Evolutionary conservation across 108 stramenopile species (phyloP), one percentile per base, ranked within the genome.

Genomic region (Skeletonema potamos): DNA sequence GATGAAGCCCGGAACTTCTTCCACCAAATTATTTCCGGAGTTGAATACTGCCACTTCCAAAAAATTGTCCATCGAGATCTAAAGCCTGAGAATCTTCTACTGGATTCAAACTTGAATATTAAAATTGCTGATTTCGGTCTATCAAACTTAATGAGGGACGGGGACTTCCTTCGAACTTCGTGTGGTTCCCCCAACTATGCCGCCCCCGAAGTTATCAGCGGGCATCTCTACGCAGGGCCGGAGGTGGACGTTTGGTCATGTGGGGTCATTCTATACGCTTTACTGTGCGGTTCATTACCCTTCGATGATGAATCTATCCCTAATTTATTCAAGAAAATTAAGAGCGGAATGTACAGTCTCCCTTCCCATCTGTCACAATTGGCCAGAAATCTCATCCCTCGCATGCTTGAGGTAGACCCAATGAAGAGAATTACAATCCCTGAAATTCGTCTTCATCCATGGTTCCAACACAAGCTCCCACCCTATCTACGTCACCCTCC

Each of bases 101-200:
- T 99, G 24, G 98, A 96, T 9, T 84, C 91, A 20, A 72, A 87
- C 44, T 87, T 92, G 22, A 97, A 98, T 68, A 95, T 99, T 77
- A 99, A 99, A 79, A 96, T 99, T 83, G 99, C 99, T 6, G 99
- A 99, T 77, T 99, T 99, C 73, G 99, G 99, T 54, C 87, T 99
- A 20, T 95, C 93, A 54, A 99, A 99, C 79, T 77, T 98, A 32
- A 98, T 97, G 97, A 82, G 92, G 28, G 99, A 99, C 81, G 99
- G 99, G 28, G 97, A 98, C 60, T 99, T 99, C 65, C 87, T 99
- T 57, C 86, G 97, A 55, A 99, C 99, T 62, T 93, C 92, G 30
- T 97, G 97, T 80, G 97, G 97, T 8, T 98, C 97, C 32, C 99
- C 99, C 26, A 99, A 99, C 88, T 99, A 99, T 76, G 99, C 99